Percentiles rank a stretch among this genome's conserved stretches.
These are phyloP conservation scores for Alternaria triticina DNA, from an alignment of 2,329 filamentous ascomycete genomes.

Conservation along the genomic window DNA sequence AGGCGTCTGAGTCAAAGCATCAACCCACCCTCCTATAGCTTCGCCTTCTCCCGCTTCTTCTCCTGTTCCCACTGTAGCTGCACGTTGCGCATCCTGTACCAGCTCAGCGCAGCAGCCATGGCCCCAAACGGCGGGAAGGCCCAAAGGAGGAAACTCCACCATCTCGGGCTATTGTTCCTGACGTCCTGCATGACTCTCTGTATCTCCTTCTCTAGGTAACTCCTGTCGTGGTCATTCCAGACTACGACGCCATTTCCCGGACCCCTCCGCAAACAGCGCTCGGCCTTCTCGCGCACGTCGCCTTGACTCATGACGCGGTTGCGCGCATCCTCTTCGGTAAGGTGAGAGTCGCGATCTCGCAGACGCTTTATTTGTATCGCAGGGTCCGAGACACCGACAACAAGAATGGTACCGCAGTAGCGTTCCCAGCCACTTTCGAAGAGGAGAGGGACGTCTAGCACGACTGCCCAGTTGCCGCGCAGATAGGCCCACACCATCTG, in stretches of 20 bases:
- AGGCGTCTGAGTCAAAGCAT: background rate
- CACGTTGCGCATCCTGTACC: conserved; percentile 73
- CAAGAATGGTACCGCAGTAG: conserved; percentile 82
- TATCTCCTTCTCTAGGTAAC: conserved; percentile 72
- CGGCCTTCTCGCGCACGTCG: conserved; percentile 83
- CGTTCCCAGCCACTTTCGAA: conserved; percentile 88
- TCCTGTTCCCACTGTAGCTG: conserved; percentile 73
- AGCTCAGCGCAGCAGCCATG: conserved; percentile 71
- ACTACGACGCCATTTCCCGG: conserved; percentile 74
- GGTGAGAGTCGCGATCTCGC: conserved; percentile 74
- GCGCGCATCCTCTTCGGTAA: conserved; percentile 84
- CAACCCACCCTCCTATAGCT: conserved; percentile 51
- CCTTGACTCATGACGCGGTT: conserved; percentile 87
- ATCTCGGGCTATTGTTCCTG: conserved; percentile 68
- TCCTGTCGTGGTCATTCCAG: conserved; percentile 84
- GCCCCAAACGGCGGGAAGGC: conserved; percentile 77
- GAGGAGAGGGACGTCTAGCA: conserved; percentile 89
- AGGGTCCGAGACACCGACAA: conserved; percentile 83
- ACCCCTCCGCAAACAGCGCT: conserved; percentile 71
- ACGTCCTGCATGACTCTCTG: conserved; percentile 69
- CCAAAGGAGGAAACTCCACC: conserved; percentile 80
- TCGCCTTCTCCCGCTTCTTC: conserved; percentile 63
- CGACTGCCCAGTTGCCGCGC: conserved; percentile 81
- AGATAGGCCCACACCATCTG: conserved; percentile 76
- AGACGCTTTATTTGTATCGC: conserved; percentile 82